Evolutionary conservation across 1,284 basidiomycete genomes (phyloP), one percentile per base, ranked within the genome.

Genomic region (Vanrija humicola): DNA sequence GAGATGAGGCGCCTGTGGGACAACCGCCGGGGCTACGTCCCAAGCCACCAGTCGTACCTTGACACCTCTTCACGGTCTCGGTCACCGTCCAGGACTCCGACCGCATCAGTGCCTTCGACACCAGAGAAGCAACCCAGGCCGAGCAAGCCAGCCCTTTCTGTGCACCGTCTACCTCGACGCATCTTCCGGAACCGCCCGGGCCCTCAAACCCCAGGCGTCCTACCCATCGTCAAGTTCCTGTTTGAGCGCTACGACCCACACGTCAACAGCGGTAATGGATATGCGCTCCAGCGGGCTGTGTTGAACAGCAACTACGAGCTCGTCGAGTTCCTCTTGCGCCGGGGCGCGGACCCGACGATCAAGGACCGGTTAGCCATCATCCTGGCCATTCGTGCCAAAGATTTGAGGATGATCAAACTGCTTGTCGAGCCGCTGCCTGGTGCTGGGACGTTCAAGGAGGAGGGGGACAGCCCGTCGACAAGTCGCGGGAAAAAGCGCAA

Each of bases 201-300:
- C 2, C 38, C 55, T 26, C 23, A 23, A 6, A 26, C 40, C 14
- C 10, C 49, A 15, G 44, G 59, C 0, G 58, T 75, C 70, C 7
- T 65, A 64, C 54, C 82, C 77, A 34, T 78, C 6, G 60, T 79
- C 8, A 44, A 42, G 3, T 70, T 73, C 58, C 63, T 78, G 6
- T 69, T 77, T 51, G 50, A 58, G 0, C 47, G 40, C 8, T 76
- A 73, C 48, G 25, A 50, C 1, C 43, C 45, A n/a, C 7, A 67
- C 68, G 1, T 78, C 83, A 34, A 90, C 69, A 81, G 85, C 6
- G 80, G 86, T 70, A 79, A 83, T 1, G 90, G 89, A 1, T 93
- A 91, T 64, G 84, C 87, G 0, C 81, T 94, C 29, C 84, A 84
- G 9, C 84, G 83, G 56, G 88, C 90, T 1, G 87, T 90, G 0